Conservation (phyloP, 1,284 basidiomycete species). For the Amylostereum areolatum region DNA sequence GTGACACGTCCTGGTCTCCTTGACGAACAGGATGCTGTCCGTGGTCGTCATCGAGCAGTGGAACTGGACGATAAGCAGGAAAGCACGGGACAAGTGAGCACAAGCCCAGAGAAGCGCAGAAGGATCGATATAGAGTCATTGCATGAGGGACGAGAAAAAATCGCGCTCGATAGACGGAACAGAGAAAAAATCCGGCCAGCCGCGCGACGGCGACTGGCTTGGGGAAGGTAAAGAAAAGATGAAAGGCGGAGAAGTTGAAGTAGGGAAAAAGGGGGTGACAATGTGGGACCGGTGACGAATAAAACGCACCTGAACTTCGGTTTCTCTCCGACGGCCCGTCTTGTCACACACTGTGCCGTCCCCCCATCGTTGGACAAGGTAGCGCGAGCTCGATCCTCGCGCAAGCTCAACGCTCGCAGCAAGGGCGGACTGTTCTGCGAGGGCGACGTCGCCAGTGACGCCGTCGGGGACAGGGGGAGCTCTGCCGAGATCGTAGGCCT, state of each 20-base stretch:
- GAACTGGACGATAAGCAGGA: slow-evolving; percentile 45
- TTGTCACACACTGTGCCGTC: slow-evolving; percentile 91
- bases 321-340: slow-evolving; percentile 76
- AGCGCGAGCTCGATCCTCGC: slow-evolving; percentile 73
- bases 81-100: too few species aligned
- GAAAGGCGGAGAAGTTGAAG: too few species aligned
- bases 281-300: too few species aligned
- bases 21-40: slow-evolving; percentile 82
- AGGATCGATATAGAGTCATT: too few species aligned
- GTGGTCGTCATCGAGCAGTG: slow-evolving; percentile 92
- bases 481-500: slow-evolving; percentile 73
- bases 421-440: slow-evolving; percentile 58
- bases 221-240: too few species aligned
- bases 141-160: too few species aligned
- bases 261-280: too few species aligned
- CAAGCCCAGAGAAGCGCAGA: too few species aligned
- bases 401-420: slow-evolving; percentile 69
- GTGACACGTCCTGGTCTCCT: slow-evolving; percentile 86
- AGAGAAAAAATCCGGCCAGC: too few species aligned
- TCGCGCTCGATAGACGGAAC: too few species aligned
- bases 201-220: too few species aligned
- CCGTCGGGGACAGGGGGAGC: slow-evolving; percentile 54
- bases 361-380: slow-evolving; percentile 87
- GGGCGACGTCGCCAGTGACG: slow-evolving; percentile 45
- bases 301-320: slow-evolving; percentile 80